These are phyloP conservation scores for Millerago galiae DNA, from an alignment of 805 yeast species.

Conservation along the genomic window DNA sequence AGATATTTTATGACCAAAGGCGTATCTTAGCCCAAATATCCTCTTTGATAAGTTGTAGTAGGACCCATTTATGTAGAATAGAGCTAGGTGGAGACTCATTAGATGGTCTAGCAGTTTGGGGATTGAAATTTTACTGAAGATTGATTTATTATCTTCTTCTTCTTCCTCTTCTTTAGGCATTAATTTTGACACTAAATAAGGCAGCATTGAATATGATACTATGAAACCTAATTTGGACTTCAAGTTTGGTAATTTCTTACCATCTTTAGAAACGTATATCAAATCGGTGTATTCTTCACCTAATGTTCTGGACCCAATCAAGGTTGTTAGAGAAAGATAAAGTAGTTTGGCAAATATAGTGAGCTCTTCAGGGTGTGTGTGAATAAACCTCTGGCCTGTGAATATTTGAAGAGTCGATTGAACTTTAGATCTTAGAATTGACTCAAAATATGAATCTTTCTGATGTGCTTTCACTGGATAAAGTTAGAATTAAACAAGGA, in stretches of 20 bases:
- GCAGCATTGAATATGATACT: constrained; percentile 53
- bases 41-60: constrained; percentile 78
- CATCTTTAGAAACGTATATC: constrained; percentile 51
- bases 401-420: constrained; percentile 48
- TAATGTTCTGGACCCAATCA: constrained; percentile 69
- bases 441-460: constrained; percentile 73
- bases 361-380: constrained; percentile 57
- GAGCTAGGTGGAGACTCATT: constrained; percentile 66
- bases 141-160: constrained; percentile 14
- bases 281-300: constrained; percentile 95
- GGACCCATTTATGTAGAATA: constrained; percentile 77
- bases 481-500: background rate
- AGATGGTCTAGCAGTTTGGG: constrained; percentile 43
- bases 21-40: constrained; percentile 74
- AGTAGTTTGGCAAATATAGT: constrained; percentile 49
- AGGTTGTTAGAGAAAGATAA: constrained; percentile 71
- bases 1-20: constrained; percentile 55
- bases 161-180: constrained; percentile 10
- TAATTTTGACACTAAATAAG: constrained; percentile 40
- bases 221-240: constrained; percentile 52
- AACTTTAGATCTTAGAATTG: constrained; percentile 45
- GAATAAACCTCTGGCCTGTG: constrained; percentile 56
- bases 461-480: constrained; percentile 89
- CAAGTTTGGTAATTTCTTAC: constrained; percentile 41
- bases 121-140: constrained; percentile 28